These are phyloP conservation scores for Symbiodinium pilosum DNA, from an alignment of 73 alveolate species.

Conservation along the genomic window DNA sequence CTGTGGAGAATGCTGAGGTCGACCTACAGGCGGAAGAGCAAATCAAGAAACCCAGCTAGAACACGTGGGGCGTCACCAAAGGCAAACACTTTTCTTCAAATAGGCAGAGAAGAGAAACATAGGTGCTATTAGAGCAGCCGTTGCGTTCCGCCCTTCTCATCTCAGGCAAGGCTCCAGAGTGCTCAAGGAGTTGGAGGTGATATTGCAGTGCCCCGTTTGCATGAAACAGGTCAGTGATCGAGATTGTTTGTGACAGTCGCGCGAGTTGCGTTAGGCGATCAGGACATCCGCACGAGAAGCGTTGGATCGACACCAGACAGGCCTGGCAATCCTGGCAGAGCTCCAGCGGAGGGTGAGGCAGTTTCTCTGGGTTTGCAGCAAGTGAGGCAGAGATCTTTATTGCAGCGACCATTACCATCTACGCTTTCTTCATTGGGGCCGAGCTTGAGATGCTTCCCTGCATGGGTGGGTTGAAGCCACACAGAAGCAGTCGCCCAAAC, in stretches of 20 bases:
- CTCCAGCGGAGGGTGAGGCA: too few relatives aligned
- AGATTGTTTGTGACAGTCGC: too few relatives aligned
- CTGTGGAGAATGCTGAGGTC: too few relatives aligned
- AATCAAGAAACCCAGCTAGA: conserved; percentile 6
- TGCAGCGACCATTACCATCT: conserved; percentile 59
- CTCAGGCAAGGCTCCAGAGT: conserved; percentile 63
- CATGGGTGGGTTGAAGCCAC: too few relatives aligned
- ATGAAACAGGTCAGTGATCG: not conserved
- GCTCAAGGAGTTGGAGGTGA: conserved; percentile 46
- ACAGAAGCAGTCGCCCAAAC: too few relatives aligned
- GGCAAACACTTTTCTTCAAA: too few relatives aligned
- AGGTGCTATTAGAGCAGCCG: too few relatives aligned
- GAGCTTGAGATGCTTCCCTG: conserved; percentile 78
- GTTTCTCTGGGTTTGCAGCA: too few relatives aligned
- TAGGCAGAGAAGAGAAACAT: too few relatives aligned
- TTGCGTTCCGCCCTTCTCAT: too few relatives aligned
- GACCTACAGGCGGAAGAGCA: conserved; percentile 57
- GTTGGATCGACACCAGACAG: conserved; percentile 75
- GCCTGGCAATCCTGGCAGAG: not conserved
- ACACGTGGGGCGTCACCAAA: too few relatives aligned
- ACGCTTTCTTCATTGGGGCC: conserved; percentile 59
- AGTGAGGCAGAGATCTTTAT: conserved; percentile 51
- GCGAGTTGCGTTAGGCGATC: conserved; percentile 3
- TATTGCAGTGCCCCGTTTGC: conserved; percentile 11
- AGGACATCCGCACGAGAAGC: conserved; percentile 14